Base-by-base conservation (phyloP, 2,329 filamentous ascomycete species). In the Plectosphaerella sp. region DNA sequence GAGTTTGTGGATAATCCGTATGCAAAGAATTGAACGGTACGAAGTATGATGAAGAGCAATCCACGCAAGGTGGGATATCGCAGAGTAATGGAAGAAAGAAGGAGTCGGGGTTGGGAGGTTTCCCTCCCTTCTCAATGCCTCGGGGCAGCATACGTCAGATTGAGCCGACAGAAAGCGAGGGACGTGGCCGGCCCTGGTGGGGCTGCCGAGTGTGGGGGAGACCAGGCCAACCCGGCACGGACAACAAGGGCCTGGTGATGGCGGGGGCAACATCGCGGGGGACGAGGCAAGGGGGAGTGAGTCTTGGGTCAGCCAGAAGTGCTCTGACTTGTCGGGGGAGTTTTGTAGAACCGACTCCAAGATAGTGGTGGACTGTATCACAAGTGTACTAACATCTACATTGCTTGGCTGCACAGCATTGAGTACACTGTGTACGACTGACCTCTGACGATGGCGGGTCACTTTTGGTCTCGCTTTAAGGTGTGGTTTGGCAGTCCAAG, bases 141-240 rank as follows among this genome's bases (percentile, higher is more conserved):
- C 45, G 49, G 28, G 56, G 46, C 20, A 53, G 37, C 39, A n/a
- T 56, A 64, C 58, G 59, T 61, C 60, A 61, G 55, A 45, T 61
- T 68, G 63, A 67, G 67, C 67, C 67, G 67, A 69, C 56, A 59
- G 45, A 67, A 69, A 57, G 54, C 56, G 56, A 47, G 24, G 6
- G 41, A 49, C 58, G 56, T 48, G 14, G 16, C 14, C 47, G 47
- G 47, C 8, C 47, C n/a, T 48, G 47, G 35, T 11, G 47, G 36
- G 22, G 36, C 45, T 12, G 28, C 28, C 28, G 28, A 33, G 28
- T 33, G 28, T 33, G 28, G 28, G 25, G 28, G 28, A 33, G 28
- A 33, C 28, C 28, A 33, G 28, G 28, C 28, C 28, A 33, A 33
- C 28, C 28, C 28, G 28, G 28, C 28, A 33, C 28, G 8, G 11